Conservation (phyloP, 306 rosid species). For the Biancaea sappan region DNA sequence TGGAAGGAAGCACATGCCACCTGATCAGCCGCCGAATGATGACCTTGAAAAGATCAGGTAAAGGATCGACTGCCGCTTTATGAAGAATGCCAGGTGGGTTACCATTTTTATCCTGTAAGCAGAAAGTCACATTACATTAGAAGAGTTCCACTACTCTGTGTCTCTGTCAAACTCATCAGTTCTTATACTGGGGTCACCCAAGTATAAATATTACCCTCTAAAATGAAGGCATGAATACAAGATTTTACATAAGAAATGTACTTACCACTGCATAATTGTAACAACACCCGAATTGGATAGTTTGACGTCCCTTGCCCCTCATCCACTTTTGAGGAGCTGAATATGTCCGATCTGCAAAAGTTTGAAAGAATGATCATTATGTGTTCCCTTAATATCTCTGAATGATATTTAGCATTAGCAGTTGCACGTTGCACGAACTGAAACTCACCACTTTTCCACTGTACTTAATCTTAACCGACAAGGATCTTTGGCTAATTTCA, state of each 20-base stretch:
- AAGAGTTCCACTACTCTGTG: neutral
- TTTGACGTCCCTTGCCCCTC: slow-evolving; percentile 96
- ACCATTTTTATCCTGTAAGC: slow-evolving; percentile 80
- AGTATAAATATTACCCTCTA: neutral
- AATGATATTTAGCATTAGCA: neutral
- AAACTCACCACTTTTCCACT: neutral
- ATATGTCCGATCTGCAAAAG: slow-evolving; percentile 75
- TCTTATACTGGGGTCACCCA: neutral
- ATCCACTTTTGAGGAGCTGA: slow-evolving; percentile 90
- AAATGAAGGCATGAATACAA: neutral
- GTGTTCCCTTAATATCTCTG: neutral
- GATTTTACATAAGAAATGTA: neutral
- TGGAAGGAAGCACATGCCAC: slow-evolving; percentile 91
- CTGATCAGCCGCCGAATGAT: slow-evolving; percentile 77
- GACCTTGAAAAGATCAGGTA: slow-evolving; percentile 89
- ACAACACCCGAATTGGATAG: slow-evolving; percentile 94
- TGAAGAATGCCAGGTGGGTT: slow-evolving; percentile 86
- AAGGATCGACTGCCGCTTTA: slow-evolving; percentile 61
- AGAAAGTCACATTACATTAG: neutral
- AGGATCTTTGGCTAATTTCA: neutral
- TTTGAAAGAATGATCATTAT: slow-evolving; percentile 21
- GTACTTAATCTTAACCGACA: neutral
- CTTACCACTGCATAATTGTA: slow-evolving; percentile 88
- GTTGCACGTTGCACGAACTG: neutral
- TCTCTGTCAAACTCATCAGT: neutral